These are phyloP conservation scores for Zygoascus ofunaensis DNA, from an alignment of 805 yeast species.

Conservation along the genomic window DNA sequence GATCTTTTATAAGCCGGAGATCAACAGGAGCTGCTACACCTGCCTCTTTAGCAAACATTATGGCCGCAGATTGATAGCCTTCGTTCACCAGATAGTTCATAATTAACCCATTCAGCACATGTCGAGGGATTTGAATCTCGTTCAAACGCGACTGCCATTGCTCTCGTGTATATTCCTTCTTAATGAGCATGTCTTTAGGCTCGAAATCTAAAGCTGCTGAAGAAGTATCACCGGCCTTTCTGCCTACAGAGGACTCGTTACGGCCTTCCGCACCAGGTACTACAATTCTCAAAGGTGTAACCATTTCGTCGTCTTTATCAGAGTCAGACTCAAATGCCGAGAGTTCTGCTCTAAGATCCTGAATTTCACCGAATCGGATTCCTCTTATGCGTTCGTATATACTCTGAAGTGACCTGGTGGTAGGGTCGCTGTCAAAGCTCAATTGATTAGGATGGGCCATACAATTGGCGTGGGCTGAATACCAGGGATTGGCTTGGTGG, in stretches of 20 bases:
- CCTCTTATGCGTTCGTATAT: background rate
- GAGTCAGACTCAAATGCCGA: background rate
- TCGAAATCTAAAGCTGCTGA: too few species aligned
- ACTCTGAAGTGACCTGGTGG: too few species aligned
- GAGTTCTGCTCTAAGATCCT: background rate
- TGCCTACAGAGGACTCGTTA: slow-evolving; percentile 4
- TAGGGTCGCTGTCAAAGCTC: too few species aligned
- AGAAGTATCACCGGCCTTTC: slow-evolving; percentile 2
- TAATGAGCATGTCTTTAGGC: background rate
- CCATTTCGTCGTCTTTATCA: background rate
- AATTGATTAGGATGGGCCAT: too few species aligned
- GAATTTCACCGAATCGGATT: background rate
- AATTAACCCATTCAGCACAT: slow-evolving; percentile 41
- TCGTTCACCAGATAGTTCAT: slow-evolving; percentile 69
- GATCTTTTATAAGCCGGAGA: slow-evolving; percentile 40
- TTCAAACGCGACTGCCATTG: slow-evolving; percentile 24
- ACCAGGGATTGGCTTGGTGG: too few species aligned
- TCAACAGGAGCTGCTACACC: slow-evolving; percentile 30
- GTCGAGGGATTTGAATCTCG: slow-evolving; percentile 18
- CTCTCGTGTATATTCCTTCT: slow-evolving; percentile 17
- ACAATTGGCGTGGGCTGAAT: too few species aligned
- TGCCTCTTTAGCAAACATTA: slow-evolving; percentile 50
- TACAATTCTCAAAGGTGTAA: background rate
- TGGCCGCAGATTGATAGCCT: slow-evolving; percentile 64
- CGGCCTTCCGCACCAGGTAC: background rate